These are phyloP conservation scores for Tricholomella constricta DNA, from an alignment of 768 basidiomycete genomes.

Conservation along the genomic window DNA sequence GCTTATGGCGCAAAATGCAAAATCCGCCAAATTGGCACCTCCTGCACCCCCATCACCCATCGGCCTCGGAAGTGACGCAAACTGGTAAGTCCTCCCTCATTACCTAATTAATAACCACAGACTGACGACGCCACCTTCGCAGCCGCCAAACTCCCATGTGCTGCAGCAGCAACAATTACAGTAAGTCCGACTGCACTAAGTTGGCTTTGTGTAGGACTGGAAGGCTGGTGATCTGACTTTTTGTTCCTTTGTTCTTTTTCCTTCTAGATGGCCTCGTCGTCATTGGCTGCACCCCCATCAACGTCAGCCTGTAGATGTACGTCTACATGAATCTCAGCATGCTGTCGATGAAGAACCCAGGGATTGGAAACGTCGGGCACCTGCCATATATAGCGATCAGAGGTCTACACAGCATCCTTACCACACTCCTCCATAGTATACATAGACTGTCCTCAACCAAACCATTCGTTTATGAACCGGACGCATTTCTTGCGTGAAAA, in stretches of 20 bases:
- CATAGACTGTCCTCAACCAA: too few species aligned
- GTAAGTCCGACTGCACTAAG: background rate
- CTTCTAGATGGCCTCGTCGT: conserved; percentile 3
- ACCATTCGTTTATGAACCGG: too few species aligned
- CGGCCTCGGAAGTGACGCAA: background rate
- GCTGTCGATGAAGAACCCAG: too few species aligned
- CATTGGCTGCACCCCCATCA: conserved; percentile 7
- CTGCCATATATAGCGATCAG: too few species aligned
- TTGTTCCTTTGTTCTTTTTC: too few species aligned
- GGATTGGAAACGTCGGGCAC: too few species aligned
- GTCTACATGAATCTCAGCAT: background rate
- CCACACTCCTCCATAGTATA: too few species aligned
- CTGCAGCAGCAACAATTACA: conserved; percentile 7
- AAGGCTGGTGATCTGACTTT: too few species aligned
- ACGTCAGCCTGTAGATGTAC: background rate
- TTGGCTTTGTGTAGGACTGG: background rate
- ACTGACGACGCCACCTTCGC: background rate
- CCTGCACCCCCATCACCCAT: conserved; percentile 5
- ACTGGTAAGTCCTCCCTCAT: background rate
- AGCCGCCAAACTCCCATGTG: conserved; percentile 4
- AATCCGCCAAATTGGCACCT: conserved; percentile 3
- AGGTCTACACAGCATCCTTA: too few species aligned
- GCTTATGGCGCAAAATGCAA: too few species aligned
- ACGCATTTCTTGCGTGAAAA: too few species aligned
- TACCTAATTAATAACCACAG: background rate